Percentiles rank a stretch among this genome's conserved stretches.
These are phyloP conservation scores for Pseudogymnoascus sp. DNA, from an alignment of 2,329 filamentous ascomycete species.

Conservation along the genomic window DNA sequence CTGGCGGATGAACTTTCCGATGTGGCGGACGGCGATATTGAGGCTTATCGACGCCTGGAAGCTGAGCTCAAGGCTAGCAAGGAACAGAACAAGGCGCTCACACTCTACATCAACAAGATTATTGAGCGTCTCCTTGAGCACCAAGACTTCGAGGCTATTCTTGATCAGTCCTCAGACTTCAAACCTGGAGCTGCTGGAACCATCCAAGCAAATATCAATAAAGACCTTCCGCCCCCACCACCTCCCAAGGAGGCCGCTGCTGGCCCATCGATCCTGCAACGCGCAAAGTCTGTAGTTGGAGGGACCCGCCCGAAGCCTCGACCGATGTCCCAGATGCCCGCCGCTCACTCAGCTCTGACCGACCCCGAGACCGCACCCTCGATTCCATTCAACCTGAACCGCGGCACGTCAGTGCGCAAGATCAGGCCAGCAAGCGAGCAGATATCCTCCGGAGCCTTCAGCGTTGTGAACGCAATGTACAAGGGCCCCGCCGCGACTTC, in stretches of 20 bases:
- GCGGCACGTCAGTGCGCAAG: constrained; percentile 42
- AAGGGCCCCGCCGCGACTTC: constrained; percentile 59
- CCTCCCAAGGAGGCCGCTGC: constrained; percentile 40
- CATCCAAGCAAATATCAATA: constrained; percentile 44
- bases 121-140: constrained; percentile 91
- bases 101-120: constrained; percentile 98
- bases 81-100: constrained; percentile 95
- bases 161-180: constrained; percentile 67
- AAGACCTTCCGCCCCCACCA: constrained; percentile 75
- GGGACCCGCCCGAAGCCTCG: constrained; percentile 41
- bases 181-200: constrained; percentile 34
- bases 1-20: constrained; percentile 86
- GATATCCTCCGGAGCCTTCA: constrained; percentile 50
- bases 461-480: constrained; percentile 85
- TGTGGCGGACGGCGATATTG: constrained; percentile 52
- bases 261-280: constrained; percentile 46
- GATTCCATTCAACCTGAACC: constrained; percentile 58
- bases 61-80: constrained; percentile 69
- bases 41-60: constrained; percentile 61
- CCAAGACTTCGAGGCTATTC: constrained; percentile 88
- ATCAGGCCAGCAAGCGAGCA: constrained; percentile 55
- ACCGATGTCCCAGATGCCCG: constrained; percentile 50
- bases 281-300: constrained; percentile 52
- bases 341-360: constrained; percentile 36
- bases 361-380: constrained; percentile 69